Conservation (phyloP, 2,329 filamentous ascomycete genomes). For the Pseudogymnoascus sp. region DNA sequence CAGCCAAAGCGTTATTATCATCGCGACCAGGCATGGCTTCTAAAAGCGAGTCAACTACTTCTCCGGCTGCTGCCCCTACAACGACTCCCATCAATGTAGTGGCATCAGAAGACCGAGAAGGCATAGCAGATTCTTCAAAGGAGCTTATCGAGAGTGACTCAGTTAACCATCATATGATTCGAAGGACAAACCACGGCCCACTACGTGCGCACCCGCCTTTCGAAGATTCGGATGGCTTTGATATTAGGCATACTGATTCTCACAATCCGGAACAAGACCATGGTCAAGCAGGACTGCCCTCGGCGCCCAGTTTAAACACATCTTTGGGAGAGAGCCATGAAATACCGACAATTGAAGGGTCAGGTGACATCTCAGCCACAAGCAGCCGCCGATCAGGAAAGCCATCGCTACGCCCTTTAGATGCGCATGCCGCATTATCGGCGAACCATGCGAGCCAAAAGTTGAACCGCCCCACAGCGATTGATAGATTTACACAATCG, state of each 20-base stretch:
- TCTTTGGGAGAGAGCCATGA: background rate
- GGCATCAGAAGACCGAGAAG: slow-evolving; percentile 42
- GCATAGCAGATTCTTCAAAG: slow-evolving; percentile 7
- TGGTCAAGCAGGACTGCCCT: background rate
- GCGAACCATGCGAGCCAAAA: slow-evolving; percentile 17
- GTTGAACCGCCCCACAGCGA: slow-evolving; percentile 29
- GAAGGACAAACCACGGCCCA: background rate
- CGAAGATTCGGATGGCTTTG: background rate
- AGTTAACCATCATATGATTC: background rate
- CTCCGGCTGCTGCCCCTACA: slow-evolving; percentile 31
- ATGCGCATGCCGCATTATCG: slow-evolving; percentile 27
- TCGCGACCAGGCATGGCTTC: slow-evolving; percentile 25
- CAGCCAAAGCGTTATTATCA: slow-evolving; percentile 22
- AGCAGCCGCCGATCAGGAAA: slow-evolving; percentile 19
- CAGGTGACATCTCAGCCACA: background rate
- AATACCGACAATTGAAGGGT: slow-evolving; percentile 10
- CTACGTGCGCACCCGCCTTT: background rate
- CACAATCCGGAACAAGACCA: slow-evolving; percentile 14
- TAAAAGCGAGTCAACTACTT: slow-evolving; percentile 26
- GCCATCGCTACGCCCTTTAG: slow-evolving; percentile 24
- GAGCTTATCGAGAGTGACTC: background rate
- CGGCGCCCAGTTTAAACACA: slow-evolving; percentile 10
- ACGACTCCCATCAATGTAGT: slow-evolving; percentile 43
- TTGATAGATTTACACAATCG: slow-evolving; percentile 35
- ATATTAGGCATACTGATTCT: background rate